These are phyloP conservation scores for Globisporangium perplexum DNA, from an alignment of 352 stramenopile genomes.

Conservation along the genomic window DNA sequence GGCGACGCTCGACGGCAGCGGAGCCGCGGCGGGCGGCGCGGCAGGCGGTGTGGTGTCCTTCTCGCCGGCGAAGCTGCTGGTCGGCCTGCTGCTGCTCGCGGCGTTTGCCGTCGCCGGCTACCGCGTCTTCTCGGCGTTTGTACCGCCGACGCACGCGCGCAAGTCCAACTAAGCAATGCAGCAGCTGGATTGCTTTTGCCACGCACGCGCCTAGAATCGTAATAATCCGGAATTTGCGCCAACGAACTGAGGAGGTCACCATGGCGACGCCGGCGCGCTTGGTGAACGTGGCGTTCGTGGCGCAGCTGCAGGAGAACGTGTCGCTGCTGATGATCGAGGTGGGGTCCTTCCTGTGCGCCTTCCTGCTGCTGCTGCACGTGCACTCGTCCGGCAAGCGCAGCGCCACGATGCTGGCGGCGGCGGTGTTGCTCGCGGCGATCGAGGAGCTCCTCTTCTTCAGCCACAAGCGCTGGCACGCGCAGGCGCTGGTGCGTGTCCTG, in stretches of 20 bases:
- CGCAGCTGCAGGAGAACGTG: conserved; percentile 72
- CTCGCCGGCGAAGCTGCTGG: conserved; percentile 30
- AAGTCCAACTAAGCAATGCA: conserved; percentile 24
- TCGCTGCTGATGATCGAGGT: conserved; percentile 65
- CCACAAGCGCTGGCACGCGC: conserved; percentile 61
- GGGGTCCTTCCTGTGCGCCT: conserved; percentile 44
- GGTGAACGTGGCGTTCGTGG: conserved; percentile 60
- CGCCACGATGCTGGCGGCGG: conserved; percentile 48
- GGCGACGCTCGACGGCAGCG: not conserved
- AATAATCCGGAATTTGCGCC: not conserved
- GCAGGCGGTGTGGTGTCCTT: conserved; percentile 13
- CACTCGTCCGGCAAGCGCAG: conserved; percentile 74
- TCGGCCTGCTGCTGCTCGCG: conserved; percentile 35
- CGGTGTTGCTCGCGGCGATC: conserved; percentile 40
- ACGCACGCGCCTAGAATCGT: not conserved
- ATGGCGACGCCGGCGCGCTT: conserved; percentile 34
- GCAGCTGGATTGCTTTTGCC: too few species aligned
- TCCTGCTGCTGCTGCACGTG: conserved; percentile 72
- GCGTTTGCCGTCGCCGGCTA: conserved; percentile 37
- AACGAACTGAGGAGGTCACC: too few species aligned
- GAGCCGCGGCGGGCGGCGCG: conserved; percentile 13
- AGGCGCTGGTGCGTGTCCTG: conserved; percentile 33
- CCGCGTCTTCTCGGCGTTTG: conserved; percentile 26
- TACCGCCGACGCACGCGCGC: conserved; percentile 2
- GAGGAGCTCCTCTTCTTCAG: conserved; percentile 65